phyloP scores from a whole-genome alignment of 2,329 filamentous ascomycete genomes.

The Neocucurbitaria cava region DNA sequence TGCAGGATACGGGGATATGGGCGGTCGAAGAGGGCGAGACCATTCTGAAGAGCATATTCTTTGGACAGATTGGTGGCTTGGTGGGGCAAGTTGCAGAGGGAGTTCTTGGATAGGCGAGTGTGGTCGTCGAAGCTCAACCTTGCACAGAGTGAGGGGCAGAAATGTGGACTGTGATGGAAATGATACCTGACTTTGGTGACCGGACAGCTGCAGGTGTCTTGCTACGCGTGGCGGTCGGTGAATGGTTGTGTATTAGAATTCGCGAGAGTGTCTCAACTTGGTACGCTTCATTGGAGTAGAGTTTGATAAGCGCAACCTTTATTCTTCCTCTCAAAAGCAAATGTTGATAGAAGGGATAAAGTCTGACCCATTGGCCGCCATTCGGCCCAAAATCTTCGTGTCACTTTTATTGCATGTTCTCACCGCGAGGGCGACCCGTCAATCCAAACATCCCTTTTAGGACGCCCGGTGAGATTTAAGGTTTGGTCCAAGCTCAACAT shows the following conservation, averaged over 20 bases:
- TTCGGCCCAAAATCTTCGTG: not conserved
- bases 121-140: not conserved
- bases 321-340: not conserved
- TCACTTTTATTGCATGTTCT: not conserved
- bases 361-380: too few relatives aligned
- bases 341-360: not conserved
- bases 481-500: slow-evolving; percentile 18
- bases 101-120: slow-evolving; percentile 31
- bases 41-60: slow-evolving; percentile 78
- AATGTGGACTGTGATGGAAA: not conserved
- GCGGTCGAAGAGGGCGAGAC: slow-evolving; percentile 78
- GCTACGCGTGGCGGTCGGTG: slow-evolving; percentile 5
- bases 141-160: not conserved
- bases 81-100: slow-evolving; percentile 50
- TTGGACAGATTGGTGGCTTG: slow-evolving; percentile 72
- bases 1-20: slow-evolving; percentile 78
- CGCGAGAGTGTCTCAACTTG: slow-evolving; percentile 5
- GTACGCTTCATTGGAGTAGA: slow-evolving; percentile 6
- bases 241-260: slow-evolving; percentile 16
- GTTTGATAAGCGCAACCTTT: not conserved
- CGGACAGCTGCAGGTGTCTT: not conserved
- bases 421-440: slow-evolving; percentile 6
- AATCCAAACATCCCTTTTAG: not conserved
- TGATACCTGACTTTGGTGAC: slow-evolving; percentile 3
- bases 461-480: slow-evolving; percentile 10